Evolutionary conservation across 148 eudicot genomes (phyloP).

Genomic region (Talinum fruticosum): DNA sequence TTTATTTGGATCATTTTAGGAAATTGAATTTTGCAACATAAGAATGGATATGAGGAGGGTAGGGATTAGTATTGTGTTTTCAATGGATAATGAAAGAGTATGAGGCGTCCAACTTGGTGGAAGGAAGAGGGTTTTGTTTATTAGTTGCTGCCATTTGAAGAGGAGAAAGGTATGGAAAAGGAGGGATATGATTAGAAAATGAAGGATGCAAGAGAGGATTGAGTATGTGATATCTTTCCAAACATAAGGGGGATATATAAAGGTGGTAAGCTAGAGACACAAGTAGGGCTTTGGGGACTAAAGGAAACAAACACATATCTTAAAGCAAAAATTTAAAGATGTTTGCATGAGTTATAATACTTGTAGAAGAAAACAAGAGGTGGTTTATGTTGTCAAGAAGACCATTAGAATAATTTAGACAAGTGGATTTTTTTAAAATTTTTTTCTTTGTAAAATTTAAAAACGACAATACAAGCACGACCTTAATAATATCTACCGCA

Average conservation of each 20-base stretch:
- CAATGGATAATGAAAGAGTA: no score
- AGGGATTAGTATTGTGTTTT: no score
- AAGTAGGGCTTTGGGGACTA: neutral
- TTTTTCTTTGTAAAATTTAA: no score
- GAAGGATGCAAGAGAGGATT: neutral
- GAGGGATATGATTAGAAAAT: neutral
- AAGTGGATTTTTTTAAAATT: neutral
- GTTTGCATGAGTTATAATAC: neutral
- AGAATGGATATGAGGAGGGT: no score
- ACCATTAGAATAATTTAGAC: slow-evolving; percentile 1
- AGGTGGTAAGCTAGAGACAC: neutral
- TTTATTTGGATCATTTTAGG: no score
- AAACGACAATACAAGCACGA: no score
- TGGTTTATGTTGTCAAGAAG: neutral
- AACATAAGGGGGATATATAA: slow-evolving; percentile 4
- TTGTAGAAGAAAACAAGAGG: neutral
- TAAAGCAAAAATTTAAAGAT: neutral
- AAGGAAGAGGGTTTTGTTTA: neutral
- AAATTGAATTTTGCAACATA: no score
- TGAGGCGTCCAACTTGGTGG: neutral
- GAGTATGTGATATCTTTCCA: neutral
- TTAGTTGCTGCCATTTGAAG: neutral
- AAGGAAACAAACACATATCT: slow-evolving; percentile 1
- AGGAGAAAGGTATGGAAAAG: neutral
- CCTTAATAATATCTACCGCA: no score